Conservation (phyloP, 257 asterid species). For the Galeopsis tetrahit region DNA sequence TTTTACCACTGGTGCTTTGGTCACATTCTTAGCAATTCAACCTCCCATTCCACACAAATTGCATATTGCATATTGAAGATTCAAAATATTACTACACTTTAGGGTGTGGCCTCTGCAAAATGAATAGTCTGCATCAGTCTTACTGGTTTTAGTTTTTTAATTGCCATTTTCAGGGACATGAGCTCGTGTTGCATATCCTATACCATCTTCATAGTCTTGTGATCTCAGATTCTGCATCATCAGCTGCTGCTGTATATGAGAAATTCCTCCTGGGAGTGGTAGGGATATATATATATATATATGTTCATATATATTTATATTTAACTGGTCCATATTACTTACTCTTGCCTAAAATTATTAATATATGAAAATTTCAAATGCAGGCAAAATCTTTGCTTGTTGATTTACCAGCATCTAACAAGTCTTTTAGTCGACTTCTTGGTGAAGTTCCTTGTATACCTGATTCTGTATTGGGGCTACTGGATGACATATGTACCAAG, state of each 20-base stretch:
- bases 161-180: slow-evolving; percentile 78
- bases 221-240: slow-evolving; percentile 62
- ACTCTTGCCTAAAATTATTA: slow-evolving; percentile 30
- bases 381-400: slow-evolving; percentile 80
- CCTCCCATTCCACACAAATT: background rate
- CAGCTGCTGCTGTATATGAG: slow-evolving; percentile 74
- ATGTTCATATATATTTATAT: too few species aligned
- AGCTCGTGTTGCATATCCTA: slow-evolving; percentile 86
- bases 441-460: slow-evolving; percentile 92
- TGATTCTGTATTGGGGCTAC: slow-evolving; percentile 74
- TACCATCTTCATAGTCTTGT: slow-evolving; percentile 77
- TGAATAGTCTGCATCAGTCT: slow-evolving; percentile 11
- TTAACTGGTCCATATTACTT: slow-evolving; percentile 2
- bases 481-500: slow-evolving; percentile 75
- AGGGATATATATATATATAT: slow-evolving; percentile 24
- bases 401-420: slow-evolving; percentile 88
- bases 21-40: background rate
- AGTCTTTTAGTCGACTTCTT: slow-evolving; percentile 92
- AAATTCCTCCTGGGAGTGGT: slow-evolving; percentile 88
- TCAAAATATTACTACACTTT: slow-evolving; percentile 3
- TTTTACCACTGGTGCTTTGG: background rate
- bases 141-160: slow-evolving; percentile 13
- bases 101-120: slow-evolving; percentile 16
- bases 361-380: slow-evolving; percentile 41
- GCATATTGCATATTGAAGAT: background rate